A percentile compares a stretch with the other conserved stretches of the same genome.
These are phyloP conservation scores for Aspergillus thermomutatus DNA, from an alignment of 2,329 filamentous ascomycete genomes.

Conservation along the genomic window DNA sequence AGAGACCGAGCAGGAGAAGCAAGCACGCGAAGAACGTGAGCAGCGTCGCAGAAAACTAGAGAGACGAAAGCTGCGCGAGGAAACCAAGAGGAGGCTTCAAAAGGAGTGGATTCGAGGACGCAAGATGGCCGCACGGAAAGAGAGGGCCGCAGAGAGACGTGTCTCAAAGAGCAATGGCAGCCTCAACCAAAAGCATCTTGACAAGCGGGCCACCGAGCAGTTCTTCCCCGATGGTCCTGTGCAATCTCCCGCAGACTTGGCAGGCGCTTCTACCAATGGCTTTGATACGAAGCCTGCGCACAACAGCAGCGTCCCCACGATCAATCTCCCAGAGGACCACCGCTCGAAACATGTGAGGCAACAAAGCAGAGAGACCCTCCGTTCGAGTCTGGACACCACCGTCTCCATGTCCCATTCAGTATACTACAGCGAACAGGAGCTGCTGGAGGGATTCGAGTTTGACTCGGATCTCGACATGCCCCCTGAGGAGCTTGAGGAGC, in stretches of 20 bases:
- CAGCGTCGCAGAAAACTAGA: constrained; percentile 31
- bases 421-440: constrained; percentile 30
- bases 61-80: constrained; percentile 36
- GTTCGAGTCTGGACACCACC: constrained; percentile 23
- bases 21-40: constrained; percentile 35
- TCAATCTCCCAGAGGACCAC: constrained; percentile 26
- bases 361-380: constrained; percentile 16
- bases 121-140: constrained; percentile 31
- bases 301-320: constrained; percentile 23
- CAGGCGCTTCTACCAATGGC: constrained; percentile 18
- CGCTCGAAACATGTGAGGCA: constrained; percentile 3
- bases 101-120: constrained; percentile 41
- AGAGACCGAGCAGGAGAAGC: constrained; percentile 37
- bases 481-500: constrained; percentile 23
- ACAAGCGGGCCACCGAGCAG: constrained; percentile 6
- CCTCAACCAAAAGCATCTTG: constrained; percentile 2
- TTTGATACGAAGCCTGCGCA: constrained; percentile 9
- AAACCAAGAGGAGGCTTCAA: constrained; percentile 37
- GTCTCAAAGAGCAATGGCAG: constrained; percentile 11
- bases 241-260: constrained; percentile 25
- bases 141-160: constrained; percentile 29
- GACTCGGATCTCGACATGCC: constrained; percentile 43
- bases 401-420: constrained; percentile 16
- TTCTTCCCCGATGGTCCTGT: constrained; percentile 22
- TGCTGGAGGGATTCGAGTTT: constrained; percentile 41